These are phyloP conservation scores for Pseudogymnoascus sp. DNA, from an alignment of 2,329 filamentous ascomycete species.

Conservation along the genomic window DNA sequence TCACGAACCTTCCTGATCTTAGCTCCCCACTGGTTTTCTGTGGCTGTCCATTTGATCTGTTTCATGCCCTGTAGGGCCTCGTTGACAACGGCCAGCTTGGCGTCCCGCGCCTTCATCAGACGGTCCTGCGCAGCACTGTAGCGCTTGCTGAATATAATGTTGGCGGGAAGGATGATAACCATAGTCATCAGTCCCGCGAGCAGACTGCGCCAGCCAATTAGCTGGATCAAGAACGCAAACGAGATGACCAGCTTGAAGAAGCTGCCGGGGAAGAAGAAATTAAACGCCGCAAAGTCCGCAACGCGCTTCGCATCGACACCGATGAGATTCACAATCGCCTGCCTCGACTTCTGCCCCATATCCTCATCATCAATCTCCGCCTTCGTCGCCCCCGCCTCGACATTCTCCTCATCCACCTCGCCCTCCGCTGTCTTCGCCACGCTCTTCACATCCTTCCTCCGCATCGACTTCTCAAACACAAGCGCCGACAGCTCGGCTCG, in stretches of 20 bases:
- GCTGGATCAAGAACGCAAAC: conserved; percentile 57
- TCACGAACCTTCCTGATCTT: conserved; percentile 61
- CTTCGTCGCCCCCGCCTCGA: conserved; percentile 27
- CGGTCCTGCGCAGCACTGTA: conserved; percentile 61
- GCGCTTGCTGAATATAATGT: conserved; percentile 58
- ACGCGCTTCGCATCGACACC: conserved; percentile 69
- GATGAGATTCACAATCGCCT: conserved; percentile 71
- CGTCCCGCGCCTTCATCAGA: conserved; percentile 70
- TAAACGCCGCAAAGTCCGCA: conserved; percentile 60
- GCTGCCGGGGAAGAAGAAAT: conserved; percentile 58
- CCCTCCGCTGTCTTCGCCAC: conserved; percentile 42
- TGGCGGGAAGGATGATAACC: conserved; percentile 59
- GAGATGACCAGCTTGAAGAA: conserved; percentile 59
- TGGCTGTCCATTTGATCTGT: conserved; percentile 77
- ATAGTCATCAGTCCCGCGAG: conserved; percentile 60
- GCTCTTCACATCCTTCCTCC: conserved; percentile 69
- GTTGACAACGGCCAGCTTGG: conserved; percentile 68
- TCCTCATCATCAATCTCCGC: conserved; percentile 36
- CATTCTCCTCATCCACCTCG: conserved; percentile 23
- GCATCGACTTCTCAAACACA: conserved; percentile 71
- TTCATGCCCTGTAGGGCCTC: conserved; percentile 74
- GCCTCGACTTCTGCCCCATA: conserved; percentile 51
- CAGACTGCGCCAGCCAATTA: conserved; percentile 68
- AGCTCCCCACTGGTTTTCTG: conserved; percentile 68
- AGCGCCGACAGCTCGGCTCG: conserved; percentile 64